These are phyloP conservation scores for Delphinella strobiligena DNA, from an alignment of 2,329 filamentous ascomycete species.

Conservation along the genomic window DNA sequence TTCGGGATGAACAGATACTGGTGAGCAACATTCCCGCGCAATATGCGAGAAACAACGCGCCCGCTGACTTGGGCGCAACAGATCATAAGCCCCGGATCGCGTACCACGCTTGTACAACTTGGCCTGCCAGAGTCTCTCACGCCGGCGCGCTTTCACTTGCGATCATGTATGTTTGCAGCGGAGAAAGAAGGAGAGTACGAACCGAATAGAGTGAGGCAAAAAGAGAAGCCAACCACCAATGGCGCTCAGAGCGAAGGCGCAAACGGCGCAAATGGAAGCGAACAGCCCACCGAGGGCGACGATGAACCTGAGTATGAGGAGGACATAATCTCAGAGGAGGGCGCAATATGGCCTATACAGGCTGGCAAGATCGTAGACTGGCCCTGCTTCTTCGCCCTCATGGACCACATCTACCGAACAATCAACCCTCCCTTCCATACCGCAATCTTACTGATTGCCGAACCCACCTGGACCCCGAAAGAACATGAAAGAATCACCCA, in stretches of 20 bases:
- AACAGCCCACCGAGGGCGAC: conserved; percentile 27
- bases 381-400: conserved; percentile 83
- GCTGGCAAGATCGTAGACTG: conserved; percentile 80
- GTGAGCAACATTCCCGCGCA: conserved; percentile 15
- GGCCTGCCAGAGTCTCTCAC: conserved; percentile 85
- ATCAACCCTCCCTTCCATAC: conserved; percentile 90
- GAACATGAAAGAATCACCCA: conserved; percentile 82
- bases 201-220: conserved; percentile 62
- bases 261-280: conserved; percentile 15
- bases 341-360: conserved; percentile 75
- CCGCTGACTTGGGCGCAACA: conserved; percentile 12
- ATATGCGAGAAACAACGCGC: neutral
- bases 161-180: conserved; percentile 83
- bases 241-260: conserved; percentile 19
- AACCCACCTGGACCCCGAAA: conserved; percentile 79
- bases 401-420: conserved; percentile 82
- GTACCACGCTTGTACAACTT: conserved; percentile 81
- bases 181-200: conserved; percentile 69
- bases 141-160: conserved; percentile 72
- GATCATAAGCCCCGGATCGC: conserved; percentile 72
- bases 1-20: conserved; percentile 34
- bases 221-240: conserved; percentile 19
- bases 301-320: conserved; percentile 67
- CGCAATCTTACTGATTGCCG: conserved; percentile 78
- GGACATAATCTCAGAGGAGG: conserved; percentile 76